Evolutionary conservation across 2,329 filamentous ascomycete genomes (phyloP), one percentile per base, ranked within the genome.

Genomic region (Polytolypa hystricis): DNA sequence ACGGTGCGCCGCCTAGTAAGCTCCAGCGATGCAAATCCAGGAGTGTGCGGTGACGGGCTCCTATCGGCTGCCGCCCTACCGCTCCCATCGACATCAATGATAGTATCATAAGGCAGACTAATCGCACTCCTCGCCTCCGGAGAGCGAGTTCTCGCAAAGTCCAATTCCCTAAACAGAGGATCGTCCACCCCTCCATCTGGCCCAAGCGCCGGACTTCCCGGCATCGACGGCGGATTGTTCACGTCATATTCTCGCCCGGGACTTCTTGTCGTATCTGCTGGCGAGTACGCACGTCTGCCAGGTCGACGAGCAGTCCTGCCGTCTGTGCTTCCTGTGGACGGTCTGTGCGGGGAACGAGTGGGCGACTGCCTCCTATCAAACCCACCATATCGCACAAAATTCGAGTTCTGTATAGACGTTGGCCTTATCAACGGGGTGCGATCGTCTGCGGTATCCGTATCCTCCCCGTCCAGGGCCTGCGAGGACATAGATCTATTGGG

Each of bases 171-270:
- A 19, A 66, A 54, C 44, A 68, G 56, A 3, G 62, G 66, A 64
- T 77, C 74, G 44, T 76, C 71, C 37, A 68, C 69, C 5, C 61
- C 62, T 47, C 69, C 62, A 4, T 70, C 65, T 2, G 67, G 57
- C 4, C 71, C 69, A 23, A 73, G 45, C 30, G 66, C 67, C 0
- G 75, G 75, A 34, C 73, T 76, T 2, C 64, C 65, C 2, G 75
- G 75, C 16, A 77, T 65, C 0, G 75, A 79, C 0, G 75, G 75
- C 8, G 75, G 75, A 42, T 79, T 79, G 53, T 79, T 79, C 44
- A 79, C 68, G 61, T 79, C 70, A 56, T 75, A 75, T 31, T 69
- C 66, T 6, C 52, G 53, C 28, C 55, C 41, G 10, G 34, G 25
- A 19, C 34, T 38, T 14, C 35, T 34, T 5, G 14, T 6, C 10